Percentiles rank a stretch among this genome's conserved stretches.
Conservation (phyloP, 176 grass and related monocot genomes). For the Eremochloa ophiuroides region DNA sequence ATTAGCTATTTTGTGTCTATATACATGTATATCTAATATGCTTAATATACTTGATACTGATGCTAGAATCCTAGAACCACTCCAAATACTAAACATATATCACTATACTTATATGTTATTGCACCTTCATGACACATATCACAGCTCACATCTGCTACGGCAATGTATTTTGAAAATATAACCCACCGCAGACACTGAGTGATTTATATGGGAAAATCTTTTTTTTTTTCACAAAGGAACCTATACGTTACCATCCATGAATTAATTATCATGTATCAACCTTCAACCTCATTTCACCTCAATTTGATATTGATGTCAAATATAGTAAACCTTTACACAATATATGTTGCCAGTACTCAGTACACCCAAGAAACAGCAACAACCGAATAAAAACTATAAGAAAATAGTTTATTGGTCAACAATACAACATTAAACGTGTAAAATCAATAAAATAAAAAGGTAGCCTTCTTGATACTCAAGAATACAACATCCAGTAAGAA, state of each 20-base stretch:
- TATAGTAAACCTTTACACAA: too few species aligned
- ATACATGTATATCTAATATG: background rate
- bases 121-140: background rate
- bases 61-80: background rate
- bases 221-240: background rate
- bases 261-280: background rate
- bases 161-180: background rate
- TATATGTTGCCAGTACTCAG: too few species aligned
- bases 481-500: too few species aligned
- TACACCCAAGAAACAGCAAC: too few species aligned
- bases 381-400: too few species aligned
- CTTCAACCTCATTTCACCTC: background rate
- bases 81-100: background rate
- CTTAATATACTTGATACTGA: background rate
- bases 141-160: background rate
- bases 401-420: too few species aligned
- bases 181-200: too few species aligned
- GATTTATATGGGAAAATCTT: too few species aligned
- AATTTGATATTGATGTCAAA: background rate
- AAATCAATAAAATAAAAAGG: too few species aligned
- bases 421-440: too few species aligned
- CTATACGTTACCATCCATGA: background rate
- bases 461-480: too few species aligned
- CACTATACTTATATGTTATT: background rate
- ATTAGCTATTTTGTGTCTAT: background rate